Evolutionary conservation across 352 stramenopile genomes (phyloP).

Genomic region (Phytopythium ostracodes): DNA sequence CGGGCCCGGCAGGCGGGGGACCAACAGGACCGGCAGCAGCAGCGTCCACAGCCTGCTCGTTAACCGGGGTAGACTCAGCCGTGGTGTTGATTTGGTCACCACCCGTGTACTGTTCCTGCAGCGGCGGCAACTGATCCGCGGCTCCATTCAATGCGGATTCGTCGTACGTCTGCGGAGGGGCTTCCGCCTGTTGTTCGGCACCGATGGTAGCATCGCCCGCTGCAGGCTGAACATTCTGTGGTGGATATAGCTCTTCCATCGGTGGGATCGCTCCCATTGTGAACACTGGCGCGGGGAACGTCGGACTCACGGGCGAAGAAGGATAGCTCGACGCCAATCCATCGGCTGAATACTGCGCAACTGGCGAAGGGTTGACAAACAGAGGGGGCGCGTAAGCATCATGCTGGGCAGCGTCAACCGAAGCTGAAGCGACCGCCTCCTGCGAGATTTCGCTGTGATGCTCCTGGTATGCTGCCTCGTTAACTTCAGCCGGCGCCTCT

Average conservation of each 20-base stretch:
- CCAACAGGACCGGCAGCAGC: background rate
- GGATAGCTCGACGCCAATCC: constrained; percentile 2
- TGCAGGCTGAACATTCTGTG: background rate
- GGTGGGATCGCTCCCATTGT: constrained; percentile 5
- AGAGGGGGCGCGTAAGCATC: background rate
- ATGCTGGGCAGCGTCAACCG: background rate
- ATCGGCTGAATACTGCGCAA: background rate
- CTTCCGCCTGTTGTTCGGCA: background rate
- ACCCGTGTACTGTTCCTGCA: background rate
- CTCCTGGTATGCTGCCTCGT: background rate
- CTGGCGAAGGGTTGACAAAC: background rate
- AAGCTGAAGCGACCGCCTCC: background rate
- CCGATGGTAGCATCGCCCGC: background rate
- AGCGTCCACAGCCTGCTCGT: background rate
- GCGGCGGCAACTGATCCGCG: background rate
- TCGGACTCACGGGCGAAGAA: constrained; percentile 3
- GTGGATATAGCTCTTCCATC: constrained; percentile 6
- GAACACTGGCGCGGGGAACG: constrained; percentile 7
- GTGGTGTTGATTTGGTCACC: background rate
- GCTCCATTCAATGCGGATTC: background rate
- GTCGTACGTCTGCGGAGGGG: background rate
- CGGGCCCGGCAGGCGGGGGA: background rate
- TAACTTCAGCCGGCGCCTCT: background rate
- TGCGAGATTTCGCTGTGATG: background rate
- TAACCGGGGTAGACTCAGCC: background rate